These are phyloP conservation scores for Hericium coralloides DNA, from an alignment of 768 basidiomycete species.

Conservation along the genomic window DNA sequence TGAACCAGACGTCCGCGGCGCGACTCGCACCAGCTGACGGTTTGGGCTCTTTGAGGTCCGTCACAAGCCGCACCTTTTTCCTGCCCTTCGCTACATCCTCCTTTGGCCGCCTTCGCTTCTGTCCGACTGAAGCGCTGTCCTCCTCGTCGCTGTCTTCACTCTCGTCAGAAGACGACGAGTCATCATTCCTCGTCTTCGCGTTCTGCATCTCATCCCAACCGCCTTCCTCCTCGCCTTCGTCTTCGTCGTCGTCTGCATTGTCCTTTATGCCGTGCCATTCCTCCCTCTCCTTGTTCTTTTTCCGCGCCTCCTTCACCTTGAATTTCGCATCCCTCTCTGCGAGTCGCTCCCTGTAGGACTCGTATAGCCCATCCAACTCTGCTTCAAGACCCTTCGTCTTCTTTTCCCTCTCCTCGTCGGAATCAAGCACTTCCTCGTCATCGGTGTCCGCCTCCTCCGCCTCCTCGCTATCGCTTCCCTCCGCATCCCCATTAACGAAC, in stretches of 20 bases:
- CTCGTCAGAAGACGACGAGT: constrained; percentile 43
- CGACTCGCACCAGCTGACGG: constrained; percentile 31
- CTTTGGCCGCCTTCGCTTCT: constrained; percentile 35
- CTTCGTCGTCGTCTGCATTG: constrained; percentile 29
- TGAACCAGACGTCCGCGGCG: constrained; percentile 88
- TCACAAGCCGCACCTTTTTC: constrained; percentile 47
- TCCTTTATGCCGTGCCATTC: constrained; percentile 73
- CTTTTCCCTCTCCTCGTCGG: constrained; percentile 62
- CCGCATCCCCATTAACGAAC: constrained; percentile 17
- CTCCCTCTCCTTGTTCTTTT: constrained; percentile 63
- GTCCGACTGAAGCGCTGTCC: constrained; percentile 21
- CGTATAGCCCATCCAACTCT: constrained; percentile 86
- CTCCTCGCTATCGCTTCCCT: constrained; percentile 33
- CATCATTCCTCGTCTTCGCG: constrained; percentile 38
- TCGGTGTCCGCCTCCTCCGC: constrained; percentile 30
- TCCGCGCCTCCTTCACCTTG: constrained; percentile 70
- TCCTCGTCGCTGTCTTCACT: constrained; percentile 38
- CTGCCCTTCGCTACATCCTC: constrained; percentile 20
- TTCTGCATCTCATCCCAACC: constrained; percentile 65
- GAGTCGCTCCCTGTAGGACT: constrained; percentile 73
- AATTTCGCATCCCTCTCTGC: constrained; percentile 82
- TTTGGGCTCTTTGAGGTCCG: constrained; percentile 34
- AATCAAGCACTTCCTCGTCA: constrained; percentile 40
- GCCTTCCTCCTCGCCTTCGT: constrained; percentile 35
- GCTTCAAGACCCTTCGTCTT: constrained; percentile 61